These are phyloP conservation scores for Nitzschia sp. DNA, from an alignment of 108 stramenopile species.

Conservation along the genomic window DNA sequence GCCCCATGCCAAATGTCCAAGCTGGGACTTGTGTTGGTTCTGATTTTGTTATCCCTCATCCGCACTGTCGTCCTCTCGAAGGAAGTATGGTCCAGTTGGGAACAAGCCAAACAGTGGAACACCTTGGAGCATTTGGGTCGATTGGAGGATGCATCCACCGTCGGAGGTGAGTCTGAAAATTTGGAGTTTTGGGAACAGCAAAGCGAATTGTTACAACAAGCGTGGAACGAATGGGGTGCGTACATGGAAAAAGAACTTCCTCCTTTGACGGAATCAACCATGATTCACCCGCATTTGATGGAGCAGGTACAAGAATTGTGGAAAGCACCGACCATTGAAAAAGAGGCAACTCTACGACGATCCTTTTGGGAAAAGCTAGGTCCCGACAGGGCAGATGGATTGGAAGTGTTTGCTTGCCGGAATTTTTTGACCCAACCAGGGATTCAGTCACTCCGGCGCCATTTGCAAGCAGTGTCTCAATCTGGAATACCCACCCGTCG, in stretches of 20 bases:
- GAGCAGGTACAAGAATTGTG: conserved; percentile 28
- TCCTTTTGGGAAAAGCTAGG: conserved; percentile 5
- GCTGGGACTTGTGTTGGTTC: no score
- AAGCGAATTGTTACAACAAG: conserved; percentile 30
- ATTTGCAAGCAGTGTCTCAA: conserved; percentile 13
- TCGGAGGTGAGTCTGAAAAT: conserved; percentile 22
- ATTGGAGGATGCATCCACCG: not conserved
- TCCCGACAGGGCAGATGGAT: not conserved
- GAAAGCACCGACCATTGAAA: conserved; percentile 30
- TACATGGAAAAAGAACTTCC: not conserved
- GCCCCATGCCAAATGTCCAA: no score
- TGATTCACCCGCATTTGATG: conserved; percentile 27
- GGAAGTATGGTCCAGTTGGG: no score
- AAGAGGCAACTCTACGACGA: conserved; percentile 26
- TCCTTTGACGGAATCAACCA: conserved; percentile 13
- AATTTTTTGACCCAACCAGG: conserved; percentile 18
- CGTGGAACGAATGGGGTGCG: conserved; percentile 50
- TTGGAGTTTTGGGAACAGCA: conserved; percentile 46
- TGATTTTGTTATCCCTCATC: no score
- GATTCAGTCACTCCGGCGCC: conserved; percentile 15
- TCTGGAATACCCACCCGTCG: conserved; percentile 62
- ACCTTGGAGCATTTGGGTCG: no score
- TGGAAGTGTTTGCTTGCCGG: conserved; percentile 3
- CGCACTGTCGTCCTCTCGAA: no score
- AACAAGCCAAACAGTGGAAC: no score